Evolutionary conservation across 345 rosid genomes (phyloP), one percentile per base, ranked within the genome.

Genomic region (Boechera stricta): DNA sequence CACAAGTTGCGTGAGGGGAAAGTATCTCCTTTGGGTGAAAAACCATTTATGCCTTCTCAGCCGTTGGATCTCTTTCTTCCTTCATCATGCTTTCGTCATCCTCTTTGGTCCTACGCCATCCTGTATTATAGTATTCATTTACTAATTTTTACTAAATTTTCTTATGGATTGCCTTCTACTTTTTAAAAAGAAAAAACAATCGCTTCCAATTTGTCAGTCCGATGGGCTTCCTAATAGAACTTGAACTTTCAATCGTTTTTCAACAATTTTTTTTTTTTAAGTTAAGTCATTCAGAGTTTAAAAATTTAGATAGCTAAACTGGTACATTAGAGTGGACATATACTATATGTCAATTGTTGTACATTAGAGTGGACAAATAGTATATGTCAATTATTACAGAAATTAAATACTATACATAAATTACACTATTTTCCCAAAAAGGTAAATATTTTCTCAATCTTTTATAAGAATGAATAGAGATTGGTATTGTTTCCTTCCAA

Each of bases 1-100:
- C 73, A 76, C 80, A 62, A 36, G 66, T 77, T 77, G 81, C 81
- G 77, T 77, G 81, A 64, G 54, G 36, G 62, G 11, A 48, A 63
- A 77, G 77, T 71, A 71, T 44, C 71, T 62, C 41, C 21, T 75
- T 48, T 3, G 16, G 51, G 71, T 71, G 18, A 47, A 62, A 38
- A 76, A 2, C 38, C 5, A 28, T 24, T 32, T 44, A 35, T 18
- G 7, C 39, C 4, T 32, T 71, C 72, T 64, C 63, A 49, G 56
- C 77, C 81, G 60, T 77, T 65, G 48, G 81, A 77, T 77, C 62
- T 57, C 32, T 64, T 64, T 39, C 41, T 64, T 55, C 47, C 53
- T 32, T 77, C 62, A 49, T 71, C 81, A 71, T 72, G 68, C 73
- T 77, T 49, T 0, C 77, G 39, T 71, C 77, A 77, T 72, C 68